Evolutionary conservation across 345 rosid genomes (phyloP).

Genomic region (Eucalyptus regnans): DNA sequence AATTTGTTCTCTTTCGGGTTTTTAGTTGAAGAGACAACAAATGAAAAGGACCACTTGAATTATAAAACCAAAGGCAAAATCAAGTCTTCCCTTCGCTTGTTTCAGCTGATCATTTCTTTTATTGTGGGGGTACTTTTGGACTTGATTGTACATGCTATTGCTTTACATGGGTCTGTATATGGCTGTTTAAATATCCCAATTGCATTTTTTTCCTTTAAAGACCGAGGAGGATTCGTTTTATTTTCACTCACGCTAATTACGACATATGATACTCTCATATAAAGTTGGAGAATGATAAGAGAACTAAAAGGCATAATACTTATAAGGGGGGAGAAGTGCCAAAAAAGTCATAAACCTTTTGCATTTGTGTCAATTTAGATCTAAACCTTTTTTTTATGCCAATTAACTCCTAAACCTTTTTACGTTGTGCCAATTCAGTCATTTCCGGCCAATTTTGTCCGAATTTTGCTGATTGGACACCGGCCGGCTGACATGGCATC

Average conservation of each 20-base stretch:
- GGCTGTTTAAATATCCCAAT: background rate
- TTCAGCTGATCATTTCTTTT: background rate
- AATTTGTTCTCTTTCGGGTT: background rate
- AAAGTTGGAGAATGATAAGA: too few relatives aligned
- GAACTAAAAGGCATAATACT: too few relatives aligned
- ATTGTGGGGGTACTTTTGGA: background rate
- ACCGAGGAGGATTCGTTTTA: rapidly evolving
- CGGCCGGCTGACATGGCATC: too few relatives aligned
- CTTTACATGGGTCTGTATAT: background rate
- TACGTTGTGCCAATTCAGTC: too few relatives aligned
- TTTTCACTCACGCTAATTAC: background rate
- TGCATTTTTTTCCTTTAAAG: background rate
- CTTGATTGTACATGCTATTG: background rate
- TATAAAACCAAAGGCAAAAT: background rate
- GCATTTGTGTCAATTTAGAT: too few relatives aligned
- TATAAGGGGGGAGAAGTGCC: too few relatives aligned
- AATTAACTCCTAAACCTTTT: too few relatives aligned
- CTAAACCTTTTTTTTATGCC: too few relatives aligned
- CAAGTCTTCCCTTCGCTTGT: background rate
- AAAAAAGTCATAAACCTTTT: too few relatives aligned
- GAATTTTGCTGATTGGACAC: too few relatives aligned
- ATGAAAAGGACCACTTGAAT: background rate
- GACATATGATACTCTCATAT: background rate
- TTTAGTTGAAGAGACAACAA: background rate
- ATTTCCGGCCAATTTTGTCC: too few relatives aligned